Conservation (phyloP, 2,329 filamentous ascomycete genomes). For the Hypoxylon rubiginosum region DNA sequence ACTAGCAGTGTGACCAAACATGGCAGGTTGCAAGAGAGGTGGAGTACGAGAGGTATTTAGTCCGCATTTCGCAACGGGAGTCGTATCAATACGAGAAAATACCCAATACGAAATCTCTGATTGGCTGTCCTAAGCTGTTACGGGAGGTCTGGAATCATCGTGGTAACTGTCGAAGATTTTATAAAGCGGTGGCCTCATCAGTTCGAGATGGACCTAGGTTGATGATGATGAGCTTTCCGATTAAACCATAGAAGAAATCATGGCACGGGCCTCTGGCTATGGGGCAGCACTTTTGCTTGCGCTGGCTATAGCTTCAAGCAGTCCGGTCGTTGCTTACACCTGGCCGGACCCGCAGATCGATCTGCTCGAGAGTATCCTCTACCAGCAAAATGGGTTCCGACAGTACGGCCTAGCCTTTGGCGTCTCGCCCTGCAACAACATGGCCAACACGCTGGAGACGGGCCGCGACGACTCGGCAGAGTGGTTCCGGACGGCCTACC, state of each 20-base stretch:
- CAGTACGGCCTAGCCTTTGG: slow-evolving; percentile 18
- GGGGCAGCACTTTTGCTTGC: background rate
- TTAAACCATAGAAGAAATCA: no score
- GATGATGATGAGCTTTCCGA: no score
- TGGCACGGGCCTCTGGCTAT: no score
- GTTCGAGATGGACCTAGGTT: no score
- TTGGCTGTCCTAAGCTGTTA: background rate
- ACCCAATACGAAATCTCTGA: background rate
- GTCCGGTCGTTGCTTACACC: background rate
- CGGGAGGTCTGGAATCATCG: no score
- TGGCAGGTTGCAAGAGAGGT: background rate
- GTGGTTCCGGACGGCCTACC: slow-evolving; percentile 46
- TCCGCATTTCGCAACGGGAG: no score
- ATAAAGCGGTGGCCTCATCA: no score
- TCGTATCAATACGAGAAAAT: slow-evolving; percentile 3
- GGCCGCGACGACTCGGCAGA: slow-evolving; percentile 41
- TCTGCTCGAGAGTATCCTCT: slow-evolving; percentile 19
- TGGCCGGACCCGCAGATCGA: slow-evolving; percentile 15
- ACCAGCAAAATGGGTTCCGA: slow-evolving; percentile 18
- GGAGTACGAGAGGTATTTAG: no score
- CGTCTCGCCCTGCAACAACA: slow-evolving; percentile 13
- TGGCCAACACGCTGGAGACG: slow-evolving; percentile 16
- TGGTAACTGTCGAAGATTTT: no score
- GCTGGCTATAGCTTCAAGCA: background rate
- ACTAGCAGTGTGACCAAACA: background rate